Evolutionary conservation across 257 asterid genomes (phyloP).

Genomic region (Nicotiana knightiana): DNA sequence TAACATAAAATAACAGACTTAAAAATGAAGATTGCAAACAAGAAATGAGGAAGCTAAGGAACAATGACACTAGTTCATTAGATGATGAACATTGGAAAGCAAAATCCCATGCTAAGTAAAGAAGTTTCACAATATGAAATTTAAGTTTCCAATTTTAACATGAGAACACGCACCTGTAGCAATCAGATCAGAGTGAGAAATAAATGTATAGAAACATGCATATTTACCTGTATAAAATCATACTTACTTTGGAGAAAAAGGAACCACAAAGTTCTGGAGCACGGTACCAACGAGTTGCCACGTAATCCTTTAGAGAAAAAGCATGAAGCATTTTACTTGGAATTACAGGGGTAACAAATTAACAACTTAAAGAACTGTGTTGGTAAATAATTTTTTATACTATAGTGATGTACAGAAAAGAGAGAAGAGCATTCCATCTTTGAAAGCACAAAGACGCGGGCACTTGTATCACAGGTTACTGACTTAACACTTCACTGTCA

Average conservation of each 20-base stretch:
- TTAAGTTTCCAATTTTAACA: background rate
- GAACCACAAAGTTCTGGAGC: slow-evolving; percentile 99
- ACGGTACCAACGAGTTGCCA: slow-evolving; percentile 99
- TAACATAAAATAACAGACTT: too few species aligned
- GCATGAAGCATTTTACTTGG: slow-evolving; percentile 1
- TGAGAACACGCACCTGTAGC: background rate
- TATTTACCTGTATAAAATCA: slow-evolving; percentile 13
- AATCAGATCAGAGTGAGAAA: background rate
- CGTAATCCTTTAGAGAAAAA: slow-evolving; percentile 67
- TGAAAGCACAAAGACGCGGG: background rate
- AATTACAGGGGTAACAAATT: slow-evolving; percentile 5
- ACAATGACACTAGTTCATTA: background rate
- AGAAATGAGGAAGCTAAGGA: background rate
- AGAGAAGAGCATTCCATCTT: background rate
- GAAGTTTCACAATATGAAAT: background rate
- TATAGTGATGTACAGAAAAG: background rate
- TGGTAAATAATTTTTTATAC: background rate
- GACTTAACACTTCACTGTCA: background rate
- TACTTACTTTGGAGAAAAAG: slow-evolving; percentile 87
- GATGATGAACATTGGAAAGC: background rate
- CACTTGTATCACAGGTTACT: background rate
- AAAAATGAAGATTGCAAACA: background rate
- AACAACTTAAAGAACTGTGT: background rate
- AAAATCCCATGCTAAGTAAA: background rate
- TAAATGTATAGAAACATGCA: background rate